A percentile compares a stretch with the other conserved stretches of the same genome.
These are phyloP conservation scores for Solanum bulbocastanum DNA, from an alignment of 257 asterid species.

Conservation along the genomic window DNA sequence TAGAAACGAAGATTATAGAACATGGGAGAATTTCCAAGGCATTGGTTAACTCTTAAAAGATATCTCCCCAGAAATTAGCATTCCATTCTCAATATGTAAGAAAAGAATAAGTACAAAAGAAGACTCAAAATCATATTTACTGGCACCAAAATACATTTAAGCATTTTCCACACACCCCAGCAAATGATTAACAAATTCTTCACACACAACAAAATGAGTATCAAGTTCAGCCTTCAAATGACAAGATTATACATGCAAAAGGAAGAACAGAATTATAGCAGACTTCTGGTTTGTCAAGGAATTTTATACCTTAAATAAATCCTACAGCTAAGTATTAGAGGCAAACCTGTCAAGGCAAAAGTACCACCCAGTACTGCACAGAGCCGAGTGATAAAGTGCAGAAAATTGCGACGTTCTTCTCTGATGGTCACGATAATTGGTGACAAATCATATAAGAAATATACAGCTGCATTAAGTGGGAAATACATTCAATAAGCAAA, in stretches of 20 bases:
- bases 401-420: conserved; percentile 98
- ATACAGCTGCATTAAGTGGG: conserved; percentile 55
- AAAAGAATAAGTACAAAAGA: not conserved
- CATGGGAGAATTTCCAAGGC: not conserved
- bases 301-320: not conserved
- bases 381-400: conserved; percentile 93
- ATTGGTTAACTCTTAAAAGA: not conserved
- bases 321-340: not conserved
- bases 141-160: not conserved
- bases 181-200: not conserved
- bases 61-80: not conserved
- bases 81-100: not conserved
- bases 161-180: not conserved
- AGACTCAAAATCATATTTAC: not conserved
- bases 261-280: not conserved
- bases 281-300: not conserved
- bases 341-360: conserved; percentile 90
- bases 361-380: conserved; percentile 99
- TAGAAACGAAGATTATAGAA: not conserved
- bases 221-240: not conserved
- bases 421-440: conserved; percentile 94
- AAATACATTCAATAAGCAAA: not conserved
- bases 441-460: conserved; percentile 89
- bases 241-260: not conserved
- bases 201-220: not conserved